phyloP scores from a whole-genome alignment of 768 basidiomycete genomes.

The Cyclocybe aegerita region DNA sequence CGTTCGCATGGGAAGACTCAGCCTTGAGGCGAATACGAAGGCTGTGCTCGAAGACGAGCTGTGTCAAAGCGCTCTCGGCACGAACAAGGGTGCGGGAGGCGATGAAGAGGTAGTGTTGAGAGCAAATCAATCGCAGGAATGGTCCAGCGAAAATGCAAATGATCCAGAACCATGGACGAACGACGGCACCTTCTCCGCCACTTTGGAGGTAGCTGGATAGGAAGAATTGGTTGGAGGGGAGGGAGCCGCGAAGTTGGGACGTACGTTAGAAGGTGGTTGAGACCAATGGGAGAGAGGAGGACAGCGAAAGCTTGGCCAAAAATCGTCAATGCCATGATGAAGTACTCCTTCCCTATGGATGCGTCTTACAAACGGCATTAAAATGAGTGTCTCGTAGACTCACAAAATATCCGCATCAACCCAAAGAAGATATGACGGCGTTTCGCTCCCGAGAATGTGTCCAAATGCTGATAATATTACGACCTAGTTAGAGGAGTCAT shows the following conservation, averaged over 20 bases:
- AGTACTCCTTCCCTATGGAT: conserved; percentile 27
- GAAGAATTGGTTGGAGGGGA: not conserved
- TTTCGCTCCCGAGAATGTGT: conserved; percentile 38
- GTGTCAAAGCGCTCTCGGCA: conserved; percentile 41
- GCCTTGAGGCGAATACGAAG: conserved; percentile 65
- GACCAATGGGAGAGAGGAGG: conserved; percentile 38
- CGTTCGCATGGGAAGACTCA: conserved; percentile 20
- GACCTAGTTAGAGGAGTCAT: not conserved
- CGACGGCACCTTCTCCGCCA: conserved; percentile 39
- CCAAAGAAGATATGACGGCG: conserved; percentile 37
- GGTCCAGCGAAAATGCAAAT: conserved; percentile 48
- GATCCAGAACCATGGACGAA: conserved; percentile 73
- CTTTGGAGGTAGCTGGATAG: conserved; percentile 52
- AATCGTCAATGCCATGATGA: conserved; percentile 25
- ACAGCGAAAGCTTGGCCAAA: conserved; percentile 21
- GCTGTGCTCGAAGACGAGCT: conserved; percentile 43
- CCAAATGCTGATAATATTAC: conserved; percentile 27
- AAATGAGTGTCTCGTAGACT: not conserved
- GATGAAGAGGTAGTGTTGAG: conserved; percentile 56
- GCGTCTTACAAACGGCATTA: not conserved
- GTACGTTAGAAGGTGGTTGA: conserved; percentile 37
- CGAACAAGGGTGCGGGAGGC: conserved; percentile 39
- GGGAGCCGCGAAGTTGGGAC: not conserved
- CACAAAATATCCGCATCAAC: conserved; percentile 37
- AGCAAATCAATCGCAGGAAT: conserved; percentile 35